Base-by-base conservation (phyloP, 345 rosid genomes). In the Dipteronia sinensis region DNA sequence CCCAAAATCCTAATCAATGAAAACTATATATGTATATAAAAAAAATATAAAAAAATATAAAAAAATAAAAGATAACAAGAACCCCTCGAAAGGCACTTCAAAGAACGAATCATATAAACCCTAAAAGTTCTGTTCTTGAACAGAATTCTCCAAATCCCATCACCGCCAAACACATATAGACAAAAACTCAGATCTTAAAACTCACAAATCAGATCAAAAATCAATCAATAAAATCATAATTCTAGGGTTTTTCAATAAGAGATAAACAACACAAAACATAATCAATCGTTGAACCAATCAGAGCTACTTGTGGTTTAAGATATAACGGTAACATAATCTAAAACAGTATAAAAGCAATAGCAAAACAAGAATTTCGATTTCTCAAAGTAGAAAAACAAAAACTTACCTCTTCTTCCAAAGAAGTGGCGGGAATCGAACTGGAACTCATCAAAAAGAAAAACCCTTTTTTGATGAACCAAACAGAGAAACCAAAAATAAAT, bases 401-500 rank as follows among this genome's bases (percentile, higher is more conserved):
- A 72, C 82, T 56, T 69, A 90, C 94, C 93, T 85, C 85, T 76
- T 72, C 84, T 76, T 77, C 77, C 27, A 76, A 42, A 38, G 81
- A 82, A 86, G 79, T 86, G 87, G 92, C 80, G 88, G 88, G 95
- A 88, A 89, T 90, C 71, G 78, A 72, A 88, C 81, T 78, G 42
- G 51, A 82, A 81, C 85, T 88, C 92, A 88, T 88, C 86, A 78
- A 75, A 70, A 29, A 65, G 58, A 73, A 77, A 34, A 34, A 34
- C 38, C 69, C 75, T 70, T 56, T 82, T 71, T 77, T 56, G 69
- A 47, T 42, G 70, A 78, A 42, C 23, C 66, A 47, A 73, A 27
- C 27, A 42, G 66, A 78, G 76, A 78, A 7, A 65, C n/a, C 20
- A 67, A n/a, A 69, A 44, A 29, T 66, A 69, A n/a, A 70, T 69